Evolutionary conservation across 2,329 filamentous ascomycete genomes (phyloP).

Genomic region (Lecanicillium sp.): DNA sequence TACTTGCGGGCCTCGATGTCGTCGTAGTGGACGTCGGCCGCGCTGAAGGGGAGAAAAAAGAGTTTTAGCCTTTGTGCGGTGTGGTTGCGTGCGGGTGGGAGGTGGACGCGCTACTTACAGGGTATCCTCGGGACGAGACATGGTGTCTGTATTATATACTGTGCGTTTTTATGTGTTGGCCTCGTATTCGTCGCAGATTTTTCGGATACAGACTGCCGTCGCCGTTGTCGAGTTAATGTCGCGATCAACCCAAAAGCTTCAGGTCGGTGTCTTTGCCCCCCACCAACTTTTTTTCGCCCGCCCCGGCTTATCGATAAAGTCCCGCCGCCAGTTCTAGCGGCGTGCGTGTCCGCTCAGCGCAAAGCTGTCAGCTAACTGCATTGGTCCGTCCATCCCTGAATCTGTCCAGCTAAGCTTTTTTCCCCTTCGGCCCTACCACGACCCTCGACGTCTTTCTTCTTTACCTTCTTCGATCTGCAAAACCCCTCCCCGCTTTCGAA

Average conservation of each 20-base stretch:
- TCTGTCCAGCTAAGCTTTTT: background rate
- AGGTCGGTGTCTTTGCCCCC: slow-evolving; percentile 5
- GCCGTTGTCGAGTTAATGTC: no score
- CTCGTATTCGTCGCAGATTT: no score
- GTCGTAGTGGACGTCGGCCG: slow-evolving; percentile 96
- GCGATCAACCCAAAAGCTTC: background rate
- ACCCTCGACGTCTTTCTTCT: background rate
- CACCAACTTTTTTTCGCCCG: slow-evolving; percentile 11
- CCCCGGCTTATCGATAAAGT: slow-evolving; percentile 13
- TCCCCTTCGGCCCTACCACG: background rate
- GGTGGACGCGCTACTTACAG: slow-evolving; percentile 51
- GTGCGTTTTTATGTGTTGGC: no score
- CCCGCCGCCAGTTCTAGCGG: background rate
- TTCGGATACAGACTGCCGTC: no score
- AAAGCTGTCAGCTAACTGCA: background rate
- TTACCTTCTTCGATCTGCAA: background rate
- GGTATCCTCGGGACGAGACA: slow-evolving; percentile 96
- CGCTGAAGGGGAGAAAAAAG: slow-evolving; percentile 45
- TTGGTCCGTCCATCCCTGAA: slow-evolving; percentile 10
- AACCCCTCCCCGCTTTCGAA: background rate
- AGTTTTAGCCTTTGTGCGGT: slow-evolving; percentile 12
- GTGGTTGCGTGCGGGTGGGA: slow-evolving; percentile 18
- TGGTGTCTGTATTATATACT: no score
- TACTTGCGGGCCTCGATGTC: slow-evolving; percentile 95
- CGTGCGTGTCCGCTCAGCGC: background rate